Evolutionary conservation across 768 basidiomycete genomes (phyloP), one percentile per base, ranked within the genome.

Genomic region (Tremella fuciformis): DNA sequence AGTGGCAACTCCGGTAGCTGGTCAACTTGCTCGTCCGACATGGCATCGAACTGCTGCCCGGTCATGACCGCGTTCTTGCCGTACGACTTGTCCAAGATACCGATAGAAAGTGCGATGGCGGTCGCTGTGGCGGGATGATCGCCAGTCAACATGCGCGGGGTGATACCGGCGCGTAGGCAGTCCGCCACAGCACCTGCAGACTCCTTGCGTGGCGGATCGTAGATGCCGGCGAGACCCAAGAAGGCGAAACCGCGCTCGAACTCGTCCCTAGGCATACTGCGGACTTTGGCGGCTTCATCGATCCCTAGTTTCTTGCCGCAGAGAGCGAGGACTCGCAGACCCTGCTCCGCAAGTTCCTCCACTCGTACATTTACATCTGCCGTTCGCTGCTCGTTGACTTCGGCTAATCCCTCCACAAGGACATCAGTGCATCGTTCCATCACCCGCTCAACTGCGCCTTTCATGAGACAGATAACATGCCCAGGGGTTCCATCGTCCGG

Each of bases 141-240:
- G 55, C 82, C 83, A 18, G 83, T 84, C 24, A 83, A 65, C 83
- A 82, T 83, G 59, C 63, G 61, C 11, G 78, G 82, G 19, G 80
- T 80, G 52, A 84, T 82, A 16, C 83, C 83, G 48, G 84, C 84
- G 51, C 78, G 75, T 56, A 80, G 79, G 72, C 80, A 82, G 38
- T 80, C 79, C 41, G 79, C 76, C 8, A 85, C 83, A 34, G 84
- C 82, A 2, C 79, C 81, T 7, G 80, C 72, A 2, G 80, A 81
- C 62, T 84, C 82, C 1, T 82, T 83, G 39, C 84, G 79, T 16
- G 83, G 83, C 16, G 84, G 83, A 63, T 84, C 84, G 48, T 64
- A 76, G 57, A 84, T 82, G 47, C 83, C 84, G n/a, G 79, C 80
- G 8, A 84, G 76, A 6, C 81, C 83, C n/a, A 82, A 73, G 70